Base-by-base conservation (phyloP, 2,329 filamentous ascomycete species). In the Verticillium nonalfalfae region DNA sequence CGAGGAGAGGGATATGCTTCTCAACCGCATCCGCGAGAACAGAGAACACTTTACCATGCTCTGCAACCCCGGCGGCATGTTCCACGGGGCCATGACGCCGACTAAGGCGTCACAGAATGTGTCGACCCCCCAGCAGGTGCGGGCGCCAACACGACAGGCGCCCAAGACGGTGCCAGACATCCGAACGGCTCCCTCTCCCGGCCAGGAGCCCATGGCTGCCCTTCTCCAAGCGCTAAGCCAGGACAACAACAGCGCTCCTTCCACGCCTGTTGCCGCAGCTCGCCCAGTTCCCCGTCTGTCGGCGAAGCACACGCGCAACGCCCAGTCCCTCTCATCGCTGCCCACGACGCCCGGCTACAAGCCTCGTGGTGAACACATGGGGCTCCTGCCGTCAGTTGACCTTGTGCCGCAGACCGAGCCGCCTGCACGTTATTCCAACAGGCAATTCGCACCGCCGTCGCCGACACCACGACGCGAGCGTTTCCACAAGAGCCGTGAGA, bases 21-120 rank as follows among this genome's bases (percentile, higher is more conserved):
- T 93, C 62, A 90, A 88, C 64, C 88, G 94, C 21, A 96, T 98
- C 65, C 86, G 90, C 52, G 91, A 96, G 72, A 97, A 97, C 71
- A 83, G 94, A 64, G 90, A 96, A 71, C 93, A 96, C 70, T 87
- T 96, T 68, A 90, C 91, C 62, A 83, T 84, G 70, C 84, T 96
- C 57, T 88, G 90, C 69, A 89, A 90, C 68, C 90, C 91, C 1
- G 89, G 90, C 14, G 87, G 85, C 58, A 84, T 85, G 38, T 87
- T 87, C 61, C 84, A 90, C 63, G 78, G 84, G 62, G 81, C 86
- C 62, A 76, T 88, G 62, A 87, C 85, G 2, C 86, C 88, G 66
- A 76, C 81, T 76, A 73, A 80, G 65, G 45, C 45, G 10, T 7
- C 45, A 18, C 73, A 83, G 69, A 67, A 72, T 35, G 68, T 71